Evolutionary conservation across 2,329 filamentous ascomycete species (phyloP).

Genomic region (Chaetoscypha palmicola): DNA sequence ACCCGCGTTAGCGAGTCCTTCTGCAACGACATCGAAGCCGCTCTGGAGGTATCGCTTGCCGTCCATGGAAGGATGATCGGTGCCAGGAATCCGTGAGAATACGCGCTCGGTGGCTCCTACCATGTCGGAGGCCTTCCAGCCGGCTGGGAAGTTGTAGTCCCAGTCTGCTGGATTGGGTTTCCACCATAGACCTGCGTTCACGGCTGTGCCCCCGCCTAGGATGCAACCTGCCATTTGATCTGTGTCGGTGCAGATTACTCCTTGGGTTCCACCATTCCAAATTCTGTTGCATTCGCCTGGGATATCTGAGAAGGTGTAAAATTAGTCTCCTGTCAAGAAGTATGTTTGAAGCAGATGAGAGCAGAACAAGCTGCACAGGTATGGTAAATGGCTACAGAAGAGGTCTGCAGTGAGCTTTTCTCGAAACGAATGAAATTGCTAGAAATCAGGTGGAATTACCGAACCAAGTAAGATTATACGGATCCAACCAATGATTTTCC

Average conservation of each 20-base stretch:
- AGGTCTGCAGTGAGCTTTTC: no score
- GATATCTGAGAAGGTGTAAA: no score
- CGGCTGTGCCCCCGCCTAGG: conserved; percentile 47
- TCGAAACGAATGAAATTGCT: no score
- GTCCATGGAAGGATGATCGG: conserved; percentile 57
- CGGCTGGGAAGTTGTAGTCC: conserved; percentile 63
- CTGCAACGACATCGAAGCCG: conserved; percentile 55
- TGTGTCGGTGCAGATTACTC: conserved; percentile 59
- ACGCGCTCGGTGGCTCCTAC: conserved; percentile 50
- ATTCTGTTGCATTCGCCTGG: conserved; percentile 67
- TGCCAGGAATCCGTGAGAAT: conserved; percentile 64
- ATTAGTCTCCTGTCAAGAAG: no score
- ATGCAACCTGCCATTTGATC: conserved; percentile 65
- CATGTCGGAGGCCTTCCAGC: conserved; percentile 65
- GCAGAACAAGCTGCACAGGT: no score
- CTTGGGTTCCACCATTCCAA: conserved; percentile 27
- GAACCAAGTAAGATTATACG: conserved; percentile 60
- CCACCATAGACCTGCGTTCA: conserved; percentile 65
- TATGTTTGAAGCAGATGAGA: no score
- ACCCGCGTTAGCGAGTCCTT: conserved; percentile 52
- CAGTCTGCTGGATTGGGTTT: conserved; percentile 59
- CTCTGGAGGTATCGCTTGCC: conserved; percentile 58
- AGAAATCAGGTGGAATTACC: no score
- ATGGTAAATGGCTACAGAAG: no score
- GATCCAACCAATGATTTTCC: conserved; percentile 48